Evolutionary conservation across 768 basidiomycete species (phyloP), one percentile per base, ranked within the genome.

Genomic region (Russula abietina): DNA sequence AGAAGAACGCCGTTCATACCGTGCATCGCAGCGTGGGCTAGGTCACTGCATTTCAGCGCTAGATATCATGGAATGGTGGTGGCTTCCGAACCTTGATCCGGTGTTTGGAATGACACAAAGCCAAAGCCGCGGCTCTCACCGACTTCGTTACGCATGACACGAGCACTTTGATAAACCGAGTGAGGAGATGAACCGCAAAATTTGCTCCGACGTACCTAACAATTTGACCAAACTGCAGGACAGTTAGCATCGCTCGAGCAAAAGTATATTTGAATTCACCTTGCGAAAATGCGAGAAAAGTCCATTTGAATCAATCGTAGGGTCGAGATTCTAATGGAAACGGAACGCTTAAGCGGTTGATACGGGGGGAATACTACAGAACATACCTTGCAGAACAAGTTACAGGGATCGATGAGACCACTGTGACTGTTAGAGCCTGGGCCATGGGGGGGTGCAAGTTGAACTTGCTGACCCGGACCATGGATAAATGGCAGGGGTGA

Each of bases 391-490:
- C 88, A 91, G 73, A 93, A 93, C 52, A 93, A 74, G 71, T 93
- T 93, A 79, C 91, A 93, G 0, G 92, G 91, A 73, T 93, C 91
- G 64, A 93, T 92, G 30, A 94, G 78, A 22, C 92, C 92, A 66
- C 89, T 91, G 70, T 92, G 89, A 70, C 89, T 92, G 58, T 68
- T 83, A 39, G 89, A 86, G n/a, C 90, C 89, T 43, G 88, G 90
- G 4, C 91, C 91, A 22, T 67, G 65, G 52, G 81, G 56, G 16
- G 91, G 92, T 1, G 91, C 91, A 9, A 87, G 80, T 72, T 94
- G 91, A 38, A 93, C 90, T 72, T 93, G 91, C 71, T 94, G 92
- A 3, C 92, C 92, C 12, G 92, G 92, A 11, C 92, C 91, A 72
- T 92, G 91, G 9, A 91, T 78, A 70, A 93, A 93, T 2, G 80